Evolutionary conservation across 2,329 filamentous ascomycete genomes (phyloP).

Genomic region (Fusarium sp.): DNA sequence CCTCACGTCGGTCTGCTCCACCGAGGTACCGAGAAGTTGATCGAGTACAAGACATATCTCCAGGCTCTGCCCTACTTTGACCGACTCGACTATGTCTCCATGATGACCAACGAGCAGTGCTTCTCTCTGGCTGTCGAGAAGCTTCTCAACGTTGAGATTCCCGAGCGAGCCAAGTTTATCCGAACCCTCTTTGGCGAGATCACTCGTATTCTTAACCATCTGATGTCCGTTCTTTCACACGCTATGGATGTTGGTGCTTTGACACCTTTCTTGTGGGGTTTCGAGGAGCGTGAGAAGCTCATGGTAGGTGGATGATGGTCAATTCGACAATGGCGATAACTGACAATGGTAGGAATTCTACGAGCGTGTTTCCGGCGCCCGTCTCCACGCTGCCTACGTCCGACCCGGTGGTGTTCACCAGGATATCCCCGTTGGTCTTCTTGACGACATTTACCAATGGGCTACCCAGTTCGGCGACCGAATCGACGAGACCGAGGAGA

Average conservation of each 20-base stretch:
- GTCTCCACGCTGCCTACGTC: slow-evolving; percentile 96
- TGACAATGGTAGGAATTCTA: slow-evolving; percentile 85
- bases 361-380: slow-evolving; percentile 97
- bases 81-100: slow-evolving; percentile 97
- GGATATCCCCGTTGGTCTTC: slow-evolving; percentile 90
- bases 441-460: slow-evolving; percentile 99
- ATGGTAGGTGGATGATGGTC: slow-evolving; percentile 74
- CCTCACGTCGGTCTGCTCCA: slow-evolving; percentile 97
- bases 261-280: slow-evolving; percentile 98
- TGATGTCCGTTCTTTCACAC: slow-evolving; percentile 97
- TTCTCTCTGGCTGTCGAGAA: slow-evolving; percentile 97
- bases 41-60: slow-evolving; percentile 99
- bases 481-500: slow-evolving; percentile 98
- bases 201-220: slow-evolving; percentile 92
- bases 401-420: slow-evolving; percentile 96
- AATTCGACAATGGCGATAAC: neutral
- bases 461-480: slow-evolving; percentile 98
- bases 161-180: slow-evolving; percentile 95
- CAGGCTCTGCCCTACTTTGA: slow-evolving; percentile 99
- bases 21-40: slow-evolving; percentile 98
- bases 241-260: slow-evolving; percentile 99
- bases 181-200: slow-evolving; percentile 95
- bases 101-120: slow-evolving; percentile 99
- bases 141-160: slow-evolving; percentile 95
- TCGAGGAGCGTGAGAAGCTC: slow-evolving; percentile 99